Evolutionary conservation across 75 land plant species (phyloP), one percentile per base, ranked within the genome.

Genomic region (Adiantum capillusveneris): DNA sequence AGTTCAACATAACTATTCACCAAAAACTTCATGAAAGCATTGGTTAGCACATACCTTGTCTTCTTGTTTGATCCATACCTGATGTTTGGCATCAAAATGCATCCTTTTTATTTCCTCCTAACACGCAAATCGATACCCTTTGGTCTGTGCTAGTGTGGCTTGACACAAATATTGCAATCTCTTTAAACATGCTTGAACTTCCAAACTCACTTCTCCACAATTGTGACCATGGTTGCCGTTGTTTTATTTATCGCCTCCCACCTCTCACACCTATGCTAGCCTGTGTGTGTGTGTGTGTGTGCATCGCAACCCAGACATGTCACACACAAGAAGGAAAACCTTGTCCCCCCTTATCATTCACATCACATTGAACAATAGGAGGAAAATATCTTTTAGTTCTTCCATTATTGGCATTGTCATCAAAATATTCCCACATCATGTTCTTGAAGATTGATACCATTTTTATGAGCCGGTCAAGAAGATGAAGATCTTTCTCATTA

Each of bases 51-150:
- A 41, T 88, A 83, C 48, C 81, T 81, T 16, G 94, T 88, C 64
- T 88, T 88, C 81, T 88, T 88, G 79, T 88, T 81, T 31, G 90
- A 85, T 5, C 94, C 94, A 55, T 88, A 88, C 27, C 94, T 90
- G 64, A 88, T 88, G 52, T 88, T 88, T 31, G 90, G 94, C 94
- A 88, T 88, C 58, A 88, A 53, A 13, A 76, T 73, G 55, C 71
- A 68, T 59, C 90, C 94, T 50, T 88, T 85, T 50, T 86, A 88
- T 72, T 88, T 88, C 19, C 86, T 74, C 28, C 94, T 70, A 1
- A 88, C 94, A n/a, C 94, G 66, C 0, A 90, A 85, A 59, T 88
- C 94, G 65, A 85, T 85, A 79, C 90, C 94, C 83, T 88, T 88
- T 0, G 94, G 94, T 45, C 90, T 73, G 20, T 89, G 73, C 94